phyloP scores from a whole-genome alignment of 2,329 filamentous ascomycete genomes.

The Hyphodiscus sp. region DNA sequence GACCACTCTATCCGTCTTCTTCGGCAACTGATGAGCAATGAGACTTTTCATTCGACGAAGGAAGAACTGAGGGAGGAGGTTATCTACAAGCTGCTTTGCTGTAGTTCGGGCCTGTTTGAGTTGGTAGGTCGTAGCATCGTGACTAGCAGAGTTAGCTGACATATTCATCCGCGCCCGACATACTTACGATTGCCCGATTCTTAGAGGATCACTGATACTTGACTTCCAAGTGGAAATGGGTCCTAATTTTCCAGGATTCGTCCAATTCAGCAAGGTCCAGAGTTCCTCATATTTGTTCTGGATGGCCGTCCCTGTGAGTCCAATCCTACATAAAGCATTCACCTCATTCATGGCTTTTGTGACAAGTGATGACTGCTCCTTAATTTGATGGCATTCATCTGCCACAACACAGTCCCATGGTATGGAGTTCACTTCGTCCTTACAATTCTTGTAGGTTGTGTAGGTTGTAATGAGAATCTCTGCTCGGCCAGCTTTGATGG shows the following conservation, averaged over 20 bases:
- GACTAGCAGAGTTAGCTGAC: conserved; percentile 31
- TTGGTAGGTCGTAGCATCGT: conserved; percentile 80
- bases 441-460: conserved; percentile 75
- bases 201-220: conserved; percentile 72
- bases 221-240: conserved; percentile 69
- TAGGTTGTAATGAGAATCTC: conserved; percentile 97
- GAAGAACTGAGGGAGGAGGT: conserved; percentile 85
- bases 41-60: conserved; percentile 87
- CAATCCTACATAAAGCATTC: conserved; percentile 87
- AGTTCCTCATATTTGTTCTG: conserved; percentile 98
- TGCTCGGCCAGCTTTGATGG: conserved; percentile 67
- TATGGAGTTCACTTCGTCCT: conserved; percentile 69
- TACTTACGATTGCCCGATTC: conserved; percentile 67
- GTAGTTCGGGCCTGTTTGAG: conserved; percentile 75
- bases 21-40: conserved; percentile 87
- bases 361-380: conserved; percentile 69
- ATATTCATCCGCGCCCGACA: too few relatives aligned
- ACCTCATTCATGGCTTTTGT: conserved; percentile 84
- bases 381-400: conserved; percentile 88
- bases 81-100: conserved; percentile 77
- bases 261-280: conserved; percentile 96
- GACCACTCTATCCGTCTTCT: conserved; percentile 89
- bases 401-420: conserved; percentile 92
- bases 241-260: conserved; percentile 71
- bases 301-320: conserved; percentile 90